Base-by-base conservation (phyloP, 169 alveolate species). In the Eimeria maxima region DNA sequence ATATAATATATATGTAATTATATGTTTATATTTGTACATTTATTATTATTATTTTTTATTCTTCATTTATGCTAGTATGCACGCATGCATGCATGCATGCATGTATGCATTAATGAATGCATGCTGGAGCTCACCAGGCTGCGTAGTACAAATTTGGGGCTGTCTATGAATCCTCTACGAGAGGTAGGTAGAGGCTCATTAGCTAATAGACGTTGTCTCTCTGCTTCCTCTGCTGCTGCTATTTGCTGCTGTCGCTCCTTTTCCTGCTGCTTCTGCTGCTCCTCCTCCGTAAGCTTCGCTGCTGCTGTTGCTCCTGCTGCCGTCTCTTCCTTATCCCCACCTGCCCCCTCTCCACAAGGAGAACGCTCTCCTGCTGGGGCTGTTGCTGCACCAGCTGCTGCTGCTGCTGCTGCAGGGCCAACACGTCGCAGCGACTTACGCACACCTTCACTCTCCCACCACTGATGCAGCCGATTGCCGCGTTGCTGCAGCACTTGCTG, bases 161-260 rank as follows among this genome's bases (percentile, higher is more conserved):
- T 67, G 42, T 63, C 53, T 38, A 24, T 24, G 44, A 87, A 87
- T 16, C 94, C 94, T 6, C 80, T 27, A 20, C 73, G 73, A 50
- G 80, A 33, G 27, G 94, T 87, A 38, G 94, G 94, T 33, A 87
- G 94, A 7, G 94, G 94, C 67, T 87, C 94, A 60, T 65, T 57
- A 3, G 73, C 94, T 33, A 87, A 13, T 27, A 87, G 94, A 5
- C 42, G 84, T 16, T 33, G 80, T 42, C 83, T 14, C 47, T 87
- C 94, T 22, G 16, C n/a, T 63, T 87, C 94, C 67, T 87, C 94
- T 4, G 94, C 83, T 18, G 3, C 78, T 10, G 76, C 91, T 24
- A 65, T 53, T n/a, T 27, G 93, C 80, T 33, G 50, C 47, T 53
- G 50, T 29, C 45, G 45, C 81, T 53, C 81, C 93, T 81, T 55